Evolutionary conservation across 2,329 filamentous ascomycete species (phyloP), one percentile per base, ranked within the genome.

Genomic region (Monilinia laxa): DNA sequence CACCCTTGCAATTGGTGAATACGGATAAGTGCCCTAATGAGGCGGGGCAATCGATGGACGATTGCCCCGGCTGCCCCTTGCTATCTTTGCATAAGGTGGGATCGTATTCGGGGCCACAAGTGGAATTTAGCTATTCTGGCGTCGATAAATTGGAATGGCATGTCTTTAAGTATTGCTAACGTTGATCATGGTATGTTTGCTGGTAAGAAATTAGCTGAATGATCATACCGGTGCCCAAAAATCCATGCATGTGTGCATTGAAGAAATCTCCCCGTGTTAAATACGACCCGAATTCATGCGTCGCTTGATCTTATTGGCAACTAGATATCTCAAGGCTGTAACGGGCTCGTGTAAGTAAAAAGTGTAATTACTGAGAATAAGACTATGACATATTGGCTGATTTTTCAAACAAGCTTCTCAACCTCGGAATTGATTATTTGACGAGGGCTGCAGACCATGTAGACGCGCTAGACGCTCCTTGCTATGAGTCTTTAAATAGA

Each of bases 11-110:
- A n/a, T n/a, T n/a, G 31, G 7, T 35, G 5, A 35, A 35, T 35
- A 23, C 35, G 65, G 42, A 62, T 67, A 56, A 18, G 68, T 51
- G 23, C 67, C 58, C 62, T 20, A 23, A 25, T 10, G 11, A 42
- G 23, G 55, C 14, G 25, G 14, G 55, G 40, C 14, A 57, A 2
- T n/a, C 62, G 47, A 38, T 42, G 40, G 52, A 25, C 4, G 69
- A 45, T 28, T 67, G 23, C 12, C 14, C 31, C 31, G 31, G 31
- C 31, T 9, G 3, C 31, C 31, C 31, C 31, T 5, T 35, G 31
- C 31, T 23, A 42, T 45, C 23, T 28, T 28, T 28, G n/a, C 38
- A 42, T 28, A 10, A 6, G 4, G 20, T 16, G 4, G 7, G 23
- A 10, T 57, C 38, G 35, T 25, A 42, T 57, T 42, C 14, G 23